A percentile compares a stretch with the other conserved stretches of the same genome.
phyloP scores from a whole-genome alignment of 768 basidiomycete genomes.

The Phanerochaete sordida region DNA sequence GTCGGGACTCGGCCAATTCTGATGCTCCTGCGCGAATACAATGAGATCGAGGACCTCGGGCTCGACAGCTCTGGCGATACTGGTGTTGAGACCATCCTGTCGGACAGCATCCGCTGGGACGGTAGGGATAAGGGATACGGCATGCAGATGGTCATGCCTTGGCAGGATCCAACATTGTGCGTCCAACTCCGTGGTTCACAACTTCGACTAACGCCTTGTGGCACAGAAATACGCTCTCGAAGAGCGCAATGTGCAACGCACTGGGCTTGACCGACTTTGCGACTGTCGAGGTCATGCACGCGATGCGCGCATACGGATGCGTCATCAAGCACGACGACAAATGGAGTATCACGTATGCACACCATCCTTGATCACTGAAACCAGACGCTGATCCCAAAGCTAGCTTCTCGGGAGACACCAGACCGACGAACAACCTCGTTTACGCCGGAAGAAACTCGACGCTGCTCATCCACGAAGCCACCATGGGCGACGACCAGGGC shows the following conservation, averaged over 20 bases:
- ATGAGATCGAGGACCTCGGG: constrained; percentile 70
- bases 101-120: constrained; percentile 41
- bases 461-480: constrained; percentile 91
- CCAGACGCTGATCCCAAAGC: constrained; percentile 15
- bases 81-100: constrained; percentile 51
- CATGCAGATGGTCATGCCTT: constrained; percentile 10
- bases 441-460: constrained; percentile 65
- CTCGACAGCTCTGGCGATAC: constrained; percentile 42
- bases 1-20: constrained; percentile 56
- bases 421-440: constrained; percentile 67
- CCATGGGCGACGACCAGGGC: constrained; percentile 81
- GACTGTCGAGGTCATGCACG: constrained; percentile 74
- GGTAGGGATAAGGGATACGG: constrained; percentile 21
- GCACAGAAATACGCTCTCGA: constrained; percentile 34
- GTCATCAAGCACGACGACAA: constrained; percentile 65
- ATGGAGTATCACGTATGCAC: constrained; percentile 73
- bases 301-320: constrained; percentile 68
- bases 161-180: constrained; percentile 10
- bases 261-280: constrained; percentile 59
- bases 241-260: constrained; percentile 38
- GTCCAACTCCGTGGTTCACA: not conserved
- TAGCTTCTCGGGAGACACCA: constrained; percentile 92
- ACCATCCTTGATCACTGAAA: not conserved
- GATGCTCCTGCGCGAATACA: constrained; percentile 68
- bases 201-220: not conserved